phyloP scores from a whole-genome alignment of 306 rosid genomes.

The Acacia crassicarpa region DNA sequence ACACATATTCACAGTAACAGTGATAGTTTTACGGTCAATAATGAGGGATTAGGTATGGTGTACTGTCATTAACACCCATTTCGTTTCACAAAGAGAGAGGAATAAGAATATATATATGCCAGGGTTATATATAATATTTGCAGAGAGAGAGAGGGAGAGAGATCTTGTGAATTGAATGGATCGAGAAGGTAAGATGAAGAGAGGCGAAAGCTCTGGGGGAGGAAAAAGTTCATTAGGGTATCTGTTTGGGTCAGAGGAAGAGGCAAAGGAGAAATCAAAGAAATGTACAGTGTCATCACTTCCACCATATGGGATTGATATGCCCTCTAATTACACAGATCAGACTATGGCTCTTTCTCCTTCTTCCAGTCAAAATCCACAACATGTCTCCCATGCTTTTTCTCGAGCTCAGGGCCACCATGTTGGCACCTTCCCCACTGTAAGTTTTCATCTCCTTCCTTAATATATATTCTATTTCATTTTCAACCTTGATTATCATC shows the following conservation, averaged over 20 bases:
- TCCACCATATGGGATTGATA: conserved; percentile 65
- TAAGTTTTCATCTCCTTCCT: conserved; percentile 16
- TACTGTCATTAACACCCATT: conserved; percentile 23
- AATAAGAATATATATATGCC: neutral
- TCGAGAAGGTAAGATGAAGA: conserved; percentile 46
- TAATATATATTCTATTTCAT: neutral
- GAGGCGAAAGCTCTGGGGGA: conserved; percentile 74
- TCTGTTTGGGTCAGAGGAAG: conserved; percentile 65
- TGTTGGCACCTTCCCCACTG: conserved; percentile 56
- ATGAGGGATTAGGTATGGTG: conserved; percentile 29
- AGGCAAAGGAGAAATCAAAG: conserved; percentile 26
- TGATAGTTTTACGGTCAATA: neutral
- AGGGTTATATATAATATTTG: neutral
- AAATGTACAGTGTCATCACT: neutral
- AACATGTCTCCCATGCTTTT: conserved; percentile 17
- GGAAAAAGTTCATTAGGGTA: conserved; percentile 77
- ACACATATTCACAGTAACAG: neutral
- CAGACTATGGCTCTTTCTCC: conserved; percentile 21
- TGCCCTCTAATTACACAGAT: neutral
- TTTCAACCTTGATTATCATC: neutral
- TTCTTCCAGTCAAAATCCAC: conserved; percentile 28
- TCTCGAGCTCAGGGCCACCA: conserved; percentile 55
- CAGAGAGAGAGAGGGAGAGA: neutral
- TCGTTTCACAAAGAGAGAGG: neutral
- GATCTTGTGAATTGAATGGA: conserved; percentile 11